A percentile compares a stretch with the other conserved stretches of the same genome.
Evolutionary conservation across 2,329 filamentous ascomycete species (phyloP).

Genomic region (Epichloe glyceriae): DNA sequence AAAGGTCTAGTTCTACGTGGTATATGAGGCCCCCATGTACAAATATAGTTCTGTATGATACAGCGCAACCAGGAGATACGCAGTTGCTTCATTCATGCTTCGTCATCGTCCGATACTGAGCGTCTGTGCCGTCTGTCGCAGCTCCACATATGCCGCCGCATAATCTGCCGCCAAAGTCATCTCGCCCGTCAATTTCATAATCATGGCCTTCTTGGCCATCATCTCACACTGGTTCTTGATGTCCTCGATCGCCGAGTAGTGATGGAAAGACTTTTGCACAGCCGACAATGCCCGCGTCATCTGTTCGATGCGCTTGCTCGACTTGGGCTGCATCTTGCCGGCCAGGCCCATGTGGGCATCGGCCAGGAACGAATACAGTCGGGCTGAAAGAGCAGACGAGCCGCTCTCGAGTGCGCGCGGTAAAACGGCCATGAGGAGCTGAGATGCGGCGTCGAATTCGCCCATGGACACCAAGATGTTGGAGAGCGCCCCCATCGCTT

Average conservation of each 20-base stretch:
- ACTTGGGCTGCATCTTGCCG: constrained; percentile 33
- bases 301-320: constrained; percentile 38
- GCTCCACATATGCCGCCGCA: constrained; percentile 49
- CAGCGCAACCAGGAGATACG: not conserved
- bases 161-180: constrained; percentile 50
- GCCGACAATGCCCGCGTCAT: constrained; percentile 46
- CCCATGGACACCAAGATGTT: constrained; percentile 55
- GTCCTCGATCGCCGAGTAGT: constrained; percentile 54
- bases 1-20: not conserved
- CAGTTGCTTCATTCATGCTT: not conserved
- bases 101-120: constrained; percentile 13
- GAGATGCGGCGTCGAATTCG: constrained; percentile 55
- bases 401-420: constrained; percentile 66
- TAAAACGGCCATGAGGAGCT: constrained; percentile 54
- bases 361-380: constrained; percentile 55
- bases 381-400: constrained; percentile 47
- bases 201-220: constrained; percentile 68
- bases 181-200: constrained; percentile 60
- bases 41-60: not conserved
- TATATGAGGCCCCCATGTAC: not conserved
- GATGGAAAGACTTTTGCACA: constrained; percentile 48
- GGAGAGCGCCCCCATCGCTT: constrained; percentile 53
- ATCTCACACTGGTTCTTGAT: constrained; percentile 60
- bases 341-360: constrained; percentile 73
- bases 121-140: constrained; percentile 30